Evolutionary conservation across 768 basidiomycete species (phyloP).

Genomic region (Galerina marginata): DNA sequence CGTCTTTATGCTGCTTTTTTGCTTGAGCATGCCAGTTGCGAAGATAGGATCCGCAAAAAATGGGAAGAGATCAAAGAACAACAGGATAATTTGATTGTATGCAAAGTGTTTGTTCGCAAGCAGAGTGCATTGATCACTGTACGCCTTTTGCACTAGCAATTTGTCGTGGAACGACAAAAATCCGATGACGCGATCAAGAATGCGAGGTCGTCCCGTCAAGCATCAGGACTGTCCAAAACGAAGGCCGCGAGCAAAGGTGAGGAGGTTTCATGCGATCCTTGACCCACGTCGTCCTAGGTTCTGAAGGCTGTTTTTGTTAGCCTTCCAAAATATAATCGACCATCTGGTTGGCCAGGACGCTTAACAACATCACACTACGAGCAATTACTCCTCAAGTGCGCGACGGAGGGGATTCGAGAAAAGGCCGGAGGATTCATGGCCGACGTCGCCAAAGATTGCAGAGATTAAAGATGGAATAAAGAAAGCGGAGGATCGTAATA

Average conservation of each 20-base stretch:
- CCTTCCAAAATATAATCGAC: conserved; percentile 11
- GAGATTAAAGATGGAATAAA: conserved; percentile 15
- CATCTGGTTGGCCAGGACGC: not conserved
- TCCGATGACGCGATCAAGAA: conserved; percentile 15
- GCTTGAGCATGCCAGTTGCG: conserved; percentile 20
- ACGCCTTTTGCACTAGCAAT: conserved; percentile 2
- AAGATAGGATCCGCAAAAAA: conserved; percentile 27
- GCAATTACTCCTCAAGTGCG: not conserved
- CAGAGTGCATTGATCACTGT: not conserved
- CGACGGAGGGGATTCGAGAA: not conserved
- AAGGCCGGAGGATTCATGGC: not conserved
- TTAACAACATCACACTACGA: not conserved
- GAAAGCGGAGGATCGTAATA: conserved; percentile 18
- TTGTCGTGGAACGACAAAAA: conserved; percentile 13
- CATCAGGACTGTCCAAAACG: conserved; percentile 20
- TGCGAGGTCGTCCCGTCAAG: not conserved
- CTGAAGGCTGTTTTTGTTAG: not conserved
- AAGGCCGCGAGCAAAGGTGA: conserved; percentile 20
- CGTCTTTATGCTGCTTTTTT: conserved; percentile 20
- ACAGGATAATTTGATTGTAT: conserved; percentile 16
- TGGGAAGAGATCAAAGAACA: conserved; percentile 15
- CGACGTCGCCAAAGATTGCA: not conserved
- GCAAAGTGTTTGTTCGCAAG: not conserved
- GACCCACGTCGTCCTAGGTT: not conserved
- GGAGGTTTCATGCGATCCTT: not conserved